These are phyloP conservation scores for Calocybe indica DNA, from an alignment of 768 basidiomycete species.

Conservation along the genomic window DNA sequence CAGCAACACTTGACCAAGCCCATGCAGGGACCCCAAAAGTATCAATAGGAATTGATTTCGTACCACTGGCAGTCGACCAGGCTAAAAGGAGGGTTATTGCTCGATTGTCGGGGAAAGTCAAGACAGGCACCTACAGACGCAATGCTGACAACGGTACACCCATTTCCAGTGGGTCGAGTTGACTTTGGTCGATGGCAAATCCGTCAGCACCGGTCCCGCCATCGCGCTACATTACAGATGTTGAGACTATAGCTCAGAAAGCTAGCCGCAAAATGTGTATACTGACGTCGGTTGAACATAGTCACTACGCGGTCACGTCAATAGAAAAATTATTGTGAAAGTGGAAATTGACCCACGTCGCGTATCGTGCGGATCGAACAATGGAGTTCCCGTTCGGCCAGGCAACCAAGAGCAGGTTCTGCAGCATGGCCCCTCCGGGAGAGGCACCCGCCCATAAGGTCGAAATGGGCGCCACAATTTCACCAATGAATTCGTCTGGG, in stretches of 20 bases:
- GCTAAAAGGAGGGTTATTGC: constrained; percentile 10
- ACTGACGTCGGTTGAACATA: constrained; percentile 45
- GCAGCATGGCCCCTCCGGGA: constrained; percentile 49
- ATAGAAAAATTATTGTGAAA: not conserved
- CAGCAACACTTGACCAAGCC: constrained; percentile 36
- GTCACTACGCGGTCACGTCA: constrained; percentile 23
- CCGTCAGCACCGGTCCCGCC: constrained; percentile 46
- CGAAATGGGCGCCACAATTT: constrained; percentile 50
- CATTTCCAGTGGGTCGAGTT: constrained; percentile 64
- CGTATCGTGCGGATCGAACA: constrained; percentile 45
- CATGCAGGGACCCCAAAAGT: constrained; percentile 42
- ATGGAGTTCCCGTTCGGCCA: constrained; percentile 54
- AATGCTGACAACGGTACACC: constrained; percentile 64
- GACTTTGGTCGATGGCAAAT: constrained; percentile 41
- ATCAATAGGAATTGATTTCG: constrained; percentile 30
- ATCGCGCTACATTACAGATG: constrained; percentile 25
- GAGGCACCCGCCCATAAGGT: constrained; percentile 53
- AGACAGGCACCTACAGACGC: constrained; percentile 38
- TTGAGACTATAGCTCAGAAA: not conserved
- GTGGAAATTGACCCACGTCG: constrained; percentile 36
- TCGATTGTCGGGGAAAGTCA: not conserved
- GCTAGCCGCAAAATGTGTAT: constrained; percentile 7
- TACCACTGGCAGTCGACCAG: constrained; percentile 33
- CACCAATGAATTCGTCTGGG: constrained; percentile 54
- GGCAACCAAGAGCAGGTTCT: constrained; percentile 51